Percentiles rank a stretch among this genome's conserved stretches.
phyloP scores from a whole-genome alignment of 75 land plant genomes.

The Ceratopteris richardii region DNA sequence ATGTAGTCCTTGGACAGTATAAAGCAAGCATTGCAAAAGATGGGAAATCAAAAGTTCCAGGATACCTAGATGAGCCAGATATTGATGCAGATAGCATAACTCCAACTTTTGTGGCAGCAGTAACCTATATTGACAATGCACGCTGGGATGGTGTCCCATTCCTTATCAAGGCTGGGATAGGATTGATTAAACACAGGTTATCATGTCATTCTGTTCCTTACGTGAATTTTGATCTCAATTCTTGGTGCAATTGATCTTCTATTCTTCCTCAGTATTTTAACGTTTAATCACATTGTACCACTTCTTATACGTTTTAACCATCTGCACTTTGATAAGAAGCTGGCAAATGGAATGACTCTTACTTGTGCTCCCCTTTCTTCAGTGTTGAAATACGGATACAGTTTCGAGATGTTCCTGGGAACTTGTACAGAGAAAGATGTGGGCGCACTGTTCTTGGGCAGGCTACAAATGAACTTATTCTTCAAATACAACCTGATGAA shows the following conservation, averaged over 20 bases:
- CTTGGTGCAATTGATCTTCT: too few species aligned
- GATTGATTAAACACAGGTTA: constrained; percentile 58
- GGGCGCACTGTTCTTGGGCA: constrained; percentile 33
- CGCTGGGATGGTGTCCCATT: constrained; percentile 96
- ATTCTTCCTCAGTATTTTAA: too few species aligned
- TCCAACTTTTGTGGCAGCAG: constrained; percentile 79
- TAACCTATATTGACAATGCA: constrained; percentile 75
- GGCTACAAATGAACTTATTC: constrained; percentile 64
- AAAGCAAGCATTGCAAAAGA: constrained; percentile 37
- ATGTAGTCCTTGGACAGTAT: constrained; percentile 73
- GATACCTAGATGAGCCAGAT: constrained; percentile 22
- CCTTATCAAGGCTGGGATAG: constrained; percentile 68
- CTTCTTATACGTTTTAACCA: too few species aligned
- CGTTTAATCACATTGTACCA: too few species aligned
- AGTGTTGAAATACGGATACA: constrained; percentile 79
- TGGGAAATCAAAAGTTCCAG: constrained; percentile 20
- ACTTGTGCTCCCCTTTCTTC: neutral
- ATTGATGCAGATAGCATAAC: constrained; percentile 34
- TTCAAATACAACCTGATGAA: constrained; percentile 57
- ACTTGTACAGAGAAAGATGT: constrained; percentile 40
- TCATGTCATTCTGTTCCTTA: neutral
- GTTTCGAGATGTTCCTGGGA: constrained; percentile 72
- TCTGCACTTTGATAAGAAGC: too few species aligned
- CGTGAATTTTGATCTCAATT: too few species aligned
- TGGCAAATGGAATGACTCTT: too few species aligned